phyloP scores from a whole-genome alignment of 2,329 filamentous ascomycete species.

The Mariannaea sp. region DNA sequence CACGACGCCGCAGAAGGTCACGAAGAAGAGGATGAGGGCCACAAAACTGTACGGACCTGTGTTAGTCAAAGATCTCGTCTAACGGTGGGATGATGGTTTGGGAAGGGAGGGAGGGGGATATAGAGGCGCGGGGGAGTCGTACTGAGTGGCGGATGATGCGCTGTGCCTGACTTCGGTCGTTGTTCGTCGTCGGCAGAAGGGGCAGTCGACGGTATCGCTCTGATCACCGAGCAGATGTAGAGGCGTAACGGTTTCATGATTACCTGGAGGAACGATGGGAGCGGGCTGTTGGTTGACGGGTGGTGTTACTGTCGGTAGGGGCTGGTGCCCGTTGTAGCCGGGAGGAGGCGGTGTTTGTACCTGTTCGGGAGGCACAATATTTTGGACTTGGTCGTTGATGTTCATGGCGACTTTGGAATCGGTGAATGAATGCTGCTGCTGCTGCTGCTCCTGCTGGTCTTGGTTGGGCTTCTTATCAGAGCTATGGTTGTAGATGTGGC shows the following conservation, averaged over 20 bases:
- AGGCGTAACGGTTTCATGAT: conserved; percentile 32
- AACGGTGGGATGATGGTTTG: neutral
- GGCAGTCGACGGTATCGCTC: conserved; percentile 34
- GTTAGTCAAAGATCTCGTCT: conserved; percentile 10
- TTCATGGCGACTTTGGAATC: conserved; percentile 3
- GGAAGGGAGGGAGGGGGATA: neutral
- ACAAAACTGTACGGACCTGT: conserved; percentile 11
- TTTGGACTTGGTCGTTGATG: conserved; percentile 6
- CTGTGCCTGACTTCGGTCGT: conserved; percentile 30
- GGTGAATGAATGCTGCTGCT: neutral
- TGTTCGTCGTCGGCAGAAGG: conserved; percentile 32
- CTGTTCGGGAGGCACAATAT: neutral
- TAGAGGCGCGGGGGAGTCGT: too few species aligned
- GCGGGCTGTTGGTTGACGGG: neutral
- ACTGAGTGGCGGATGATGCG: conserved; percentile 34
- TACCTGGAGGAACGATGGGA: neutral
- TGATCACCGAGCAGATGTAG: conserved; percentile 34
- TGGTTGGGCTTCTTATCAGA: neutral
- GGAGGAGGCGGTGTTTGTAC: conserved; percentile 5
- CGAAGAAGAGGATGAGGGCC: conserved; percentile 29
- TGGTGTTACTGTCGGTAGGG: neutral
- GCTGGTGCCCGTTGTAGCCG: neutral
- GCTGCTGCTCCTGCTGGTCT: neutral
- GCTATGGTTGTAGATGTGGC: neutral
- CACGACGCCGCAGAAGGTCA: conserved; percentile 31